Evolutionary conservation across 169 alveolate genomes (phyloP).

Genomic region (Plasmodium adleri): DNA sequence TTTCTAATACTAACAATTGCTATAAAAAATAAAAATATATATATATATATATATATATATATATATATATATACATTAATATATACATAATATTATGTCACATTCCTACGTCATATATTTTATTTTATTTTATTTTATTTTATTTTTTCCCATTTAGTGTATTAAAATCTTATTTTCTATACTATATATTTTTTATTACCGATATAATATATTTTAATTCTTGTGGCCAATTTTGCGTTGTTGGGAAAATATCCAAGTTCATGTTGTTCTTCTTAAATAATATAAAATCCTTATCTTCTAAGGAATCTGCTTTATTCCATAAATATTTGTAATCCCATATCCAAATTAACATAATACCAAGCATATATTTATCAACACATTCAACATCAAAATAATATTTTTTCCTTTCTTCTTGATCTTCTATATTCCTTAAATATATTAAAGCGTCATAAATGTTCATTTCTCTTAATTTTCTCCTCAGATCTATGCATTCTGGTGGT

Average conservation of each 20-base stretch:
- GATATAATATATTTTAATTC: slow-evolving; percentile 29
- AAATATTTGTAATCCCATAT: slow-evolving; percentile 87
- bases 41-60: not conserved
- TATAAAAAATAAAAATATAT: not conserved
- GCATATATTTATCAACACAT: slow-evolving; percentile 80
- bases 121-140: too few species aligned
- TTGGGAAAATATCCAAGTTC: slow-evolving; percentile 43
- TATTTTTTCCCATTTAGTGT: too few species aligned
- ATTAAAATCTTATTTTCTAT: too few species aligned
- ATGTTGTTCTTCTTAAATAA: slow-evolving; percentile 31
- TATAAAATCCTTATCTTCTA: slow-evolving; percentile 79
- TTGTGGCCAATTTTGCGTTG: slow-evolving; percentile 51
- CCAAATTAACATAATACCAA: slow-evolving; percentile 82
- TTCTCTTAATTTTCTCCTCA: slow-evolving; percentile 73
- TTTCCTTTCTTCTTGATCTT: slow-evolving; percentile 72
- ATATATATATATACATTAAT: too few species aligned
- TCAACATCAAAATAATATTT: slow-evolving; percentile 82
- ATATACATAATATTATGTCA: not conserved
- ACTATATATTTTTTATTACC: not conserved
- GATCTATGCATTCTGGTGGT: slow-evolving; percentile 89
- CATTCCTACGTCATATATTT: not conserved
- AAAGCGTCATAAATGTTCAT: slow-evolving; percentile 40
- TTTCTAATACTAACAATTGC: slow-evolving; percentile 34
- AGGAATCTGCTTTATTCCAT: slow-evolving; percentile 84
- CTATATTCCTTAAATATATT: slow-evolving; percentile 13